Conservation (phyloP, 441 rosid genomes). For the Adansonia grandidieri region DNA sequence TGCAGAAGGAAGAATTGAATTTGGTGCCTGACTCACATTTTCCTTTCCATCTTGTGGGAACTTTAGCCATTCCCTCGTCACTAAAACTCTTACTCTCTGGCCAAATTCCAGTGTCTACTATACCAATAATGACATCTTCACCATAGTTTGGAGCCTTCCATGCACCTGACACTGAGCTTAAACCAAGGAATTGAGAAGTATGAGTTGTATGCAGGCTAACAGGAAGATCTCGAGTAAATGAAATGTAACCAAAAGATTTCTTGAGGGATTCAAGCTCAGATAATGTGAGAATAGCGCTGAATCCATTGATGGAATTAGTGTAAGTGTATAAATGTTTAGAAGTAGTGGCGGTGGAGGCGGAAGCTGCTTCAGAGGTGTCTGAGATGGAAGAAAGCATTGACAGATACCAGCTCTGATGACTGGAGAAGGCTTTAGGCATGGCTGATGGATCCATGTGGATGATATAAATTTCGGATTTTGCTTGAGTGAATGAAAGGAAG, state of each 20-base stretch:
- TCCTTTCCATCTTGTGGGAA: slow-evolving; percentile 49
- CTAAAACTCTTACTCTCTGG: slow-evolving; percentile 48
- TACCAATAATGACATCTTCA: slow-evolving; percentile 35
- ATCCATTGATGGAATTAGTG: slow-evolving; percentile 34
- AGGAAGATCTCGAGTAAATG: slow-evolving; percentile 28
- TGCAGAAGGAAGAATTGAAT: slow-evolving; percentile 36
- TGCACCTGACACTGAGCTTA: slow-evolving; percentile 22
- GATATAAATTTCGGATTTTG: slow-evolving; percentile 44
- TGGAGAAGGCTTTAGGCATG: slow-evolving; percentile 57
- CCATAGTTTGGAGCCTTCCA: slow-evolving; percentile 35
- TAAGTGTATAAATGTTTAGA: slow-evolving; percentile 21
- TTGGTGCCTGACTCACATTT: slow-evolving; percentile 45
- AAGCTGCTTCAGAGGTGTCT: not conserved
- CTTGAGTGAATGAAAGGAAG: not conserved
- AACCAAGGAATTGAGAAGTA: slow-evolving; percentile 36
- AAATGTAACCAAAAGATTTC: slow-evolving; percentile 33
- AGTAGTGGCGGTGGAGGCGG: not conserved
- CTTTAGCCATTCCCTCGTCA: slow-evolving; percentile 41
- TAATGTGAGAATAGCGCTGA: slow-evolving; percentile 39
- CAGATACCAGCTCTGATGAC: slow-evolving; percentile 9
- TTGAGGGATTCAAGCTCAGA: slow-evolving; percentile 38
- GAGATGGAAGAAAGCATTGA: slow-evolving; percentile 12
- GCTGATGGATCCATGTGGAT: slow-evolving; percentile 62
- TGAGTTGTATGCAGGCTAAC: slow-evolving; percentile 37
- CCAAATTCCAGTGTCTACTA: slow-evolving; percentile 49